A percentile compares a stretch with the other conserved stretches of the same genome.
Conservation (phyloP, 2,329 filamentous ascomycete species). For the Huntiella moniliformis region DNA sequence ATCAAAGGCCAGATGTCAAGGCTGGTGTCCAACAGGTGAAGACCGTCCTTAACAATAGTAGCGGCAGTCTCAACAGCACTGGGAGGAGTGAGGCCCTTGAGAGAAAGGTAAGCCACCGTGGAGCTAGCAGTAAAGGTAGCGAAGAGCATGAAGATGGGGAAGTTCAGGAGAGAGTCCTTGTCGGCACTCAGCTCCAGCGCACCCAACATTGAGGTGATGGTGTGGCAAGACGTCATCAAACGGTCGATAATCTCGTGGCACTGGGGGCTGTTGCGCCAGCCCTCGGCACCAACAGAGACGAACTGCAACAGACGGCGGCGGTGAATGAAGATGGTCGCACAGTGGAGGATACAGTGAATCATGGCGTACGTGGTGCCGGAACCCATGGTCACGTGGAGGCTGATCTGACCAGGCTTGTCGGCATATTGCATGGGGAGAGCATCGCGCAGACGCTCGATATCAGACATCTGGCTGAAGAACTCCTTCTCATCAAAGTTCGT, state of each 20-base stretch:
- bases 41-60: slow-evolving; percentile 37
- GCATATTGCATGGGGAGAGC: slow-evolving; percentile 39
- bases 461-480: slow-evolving; percentile 30
- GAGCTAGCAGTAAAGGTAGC: slow-evolving; percentile 42
- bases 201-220: slow-evolving; percentile 35
- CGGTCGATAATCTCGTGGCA: slow-evolving; percentile 35
- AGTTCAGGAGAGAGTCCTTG: slow-evolving; percentile 39
- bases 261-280: slow-evolving; percentile 31
- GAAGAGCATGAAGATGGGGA: slow-evolving; percentile 46
- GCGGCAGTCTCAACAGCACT: slow-evolving; percentile 38
- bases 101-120: slow-evolving; percentile 41
- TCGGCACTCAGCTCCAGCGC: slow-evolving; percentile 37
- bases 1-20: slow-evolving; percentile 42
- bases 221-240: slow-evolving; percentile 39
- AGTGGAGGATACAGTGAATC: slow-evolving; percentile 42
- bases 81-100: slow-evolving; percentile 38
- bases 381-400: slow-evolving; percentile 44
- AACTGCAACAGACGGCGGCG: slow-evolving; percentile 39
- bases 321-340: slow-evolving; percentile 41
- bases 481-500: slow-evolving; percentile 35
- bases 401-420: slow-evolving; percentile 42
- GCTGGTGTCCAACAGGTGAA: slow-evolving; percentile 39
- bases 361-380: slow-evolving; percentile 44
- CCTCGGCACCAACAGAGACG: slow-evolving; percentile 34
- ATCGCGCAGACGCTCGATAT: slow-evolving; percentile 35